These are phyloP conservation scores for Silene uniflora DNA, from an alignment of 148 eudicot genomes.

Conservation along the genomic window DNA sequence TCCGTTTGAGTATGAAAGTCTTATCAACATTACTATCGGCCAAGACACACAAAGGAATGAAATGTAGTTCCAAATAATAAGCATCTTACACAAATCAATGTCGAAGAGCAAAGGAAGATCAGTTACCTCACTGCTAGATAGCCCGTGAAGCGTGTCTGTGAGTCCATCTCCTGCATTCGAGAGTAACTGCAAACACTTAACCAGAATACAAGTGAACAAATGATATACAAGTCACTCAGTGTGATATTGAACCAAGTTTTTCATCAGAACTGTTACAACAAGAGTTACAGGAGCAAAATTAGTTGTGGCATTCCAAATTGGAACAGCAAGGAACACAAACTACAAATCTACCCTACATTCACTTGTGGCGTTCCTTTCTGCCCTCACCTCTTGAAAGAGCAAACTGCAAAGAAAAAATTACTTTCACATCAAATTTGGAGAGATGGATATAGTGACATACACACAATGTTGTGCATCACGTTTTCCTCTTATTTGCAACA, in stretches of 20 bases:
- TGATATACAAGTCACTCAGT: neutral
- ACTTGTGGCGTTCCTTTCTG: too few species aligned
- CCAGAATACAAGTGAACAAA: constrained; percentile 25
- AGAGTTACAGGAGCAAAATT: neutral
- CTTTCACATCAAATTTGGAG: too few species aligned
- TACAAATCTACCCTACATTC: too few species aligned
- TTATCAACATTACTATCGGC: neutral
- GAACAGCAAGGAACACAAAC: too few species aligned
- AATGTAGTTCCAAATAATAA: neutral
- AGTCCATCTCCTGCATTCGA: constrained; percentile 78
- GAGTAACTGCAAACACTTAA: constrained; percentile 27
- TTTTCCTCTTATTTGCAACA: too few species aligned
- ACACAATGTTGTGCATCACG: too few species aligned
- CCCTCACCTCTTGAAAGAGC: too few species aligned
- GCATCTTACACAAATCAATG: constrained; percentile 3
- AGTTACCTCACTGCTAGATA: constrained; percentile 75
- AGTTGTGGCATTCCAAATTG: neutral
- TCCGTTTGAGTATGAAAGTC: neutral
- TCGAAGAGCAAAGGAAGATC: neutral
- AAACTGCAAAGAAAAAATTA: too few species aligned
- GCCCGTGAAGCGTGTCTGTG: constrained; percentile 64
- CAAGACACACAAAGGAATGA: neutral
- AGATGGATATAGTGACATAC: too few species aligned
- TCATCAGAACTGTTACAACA: neutral
- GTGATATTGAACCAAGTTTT: neutral